A percentile compares a stretch with the other conserved stretches of the same genome.
Evolutionary conservation across 345 rosid species (phyloP).

Genomic region (Crucihimalaya himalaica): DNA sequence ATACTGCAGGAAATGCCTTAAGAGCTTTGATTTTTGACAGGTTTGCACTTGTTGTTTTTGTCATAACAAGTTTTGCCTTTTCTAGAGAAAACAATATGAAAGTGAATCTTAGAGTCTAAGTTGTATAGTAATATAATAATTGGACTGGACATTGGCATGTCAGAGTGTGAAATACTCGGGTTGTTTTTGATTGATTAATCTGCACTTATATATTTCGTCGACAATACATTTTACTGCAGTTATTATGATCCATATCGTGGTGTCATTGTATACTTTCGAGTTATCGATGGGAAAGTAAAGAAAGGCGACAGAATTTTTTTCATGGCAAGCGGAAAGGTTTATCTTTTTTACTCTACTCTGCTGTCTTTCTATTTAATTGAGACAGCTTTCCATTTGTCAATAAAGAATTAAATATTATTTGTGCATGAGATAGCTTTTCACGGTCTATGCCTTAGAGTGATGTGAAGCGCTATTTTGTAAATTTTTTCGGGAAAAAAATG

Average conservation of each 20-base stretch:
- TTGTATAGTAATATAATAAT: conserved; percentile 8
- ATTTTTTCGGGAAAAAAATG: background rate
- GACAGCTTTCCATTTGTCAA: background rate
- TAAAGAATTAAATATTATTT: background rate
- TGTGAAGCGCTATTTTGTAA: background rate
- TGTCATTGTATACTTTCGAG: conserved; percentile 94
- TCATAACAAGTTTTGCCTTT: background rate
- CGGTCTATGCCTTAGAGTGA: background rate
- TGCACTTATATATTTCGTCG: background rate
- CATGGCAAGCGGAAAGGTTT: conserved; percentile 95
- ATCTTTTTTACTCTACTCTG: background rate
- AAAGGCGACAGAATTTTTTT: conserved; percentile 91
- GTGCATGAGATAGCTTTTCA: conserved; percentile 3
- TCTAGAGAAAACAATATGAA: background rate
- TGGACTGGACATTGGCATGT: conserved; percentile 1
- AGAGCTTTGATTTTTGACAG: conserved; percentile 96
- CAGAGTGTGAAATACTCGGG: background rate
- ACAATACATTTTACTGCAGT: conserved; percentile 48
- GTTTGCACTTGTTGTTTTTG: conserved; percentile 45
- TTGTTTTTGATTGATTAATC: background rate
- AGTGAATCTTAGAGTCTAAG: conserved; percentile 9
- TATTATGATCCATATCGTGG: conserved; percentile 99
- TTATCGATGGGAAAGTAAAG: conserved; percentile 87
- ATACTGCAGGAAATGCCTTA: conserved; percentile 62
- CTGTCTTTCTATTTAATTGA: conserved; percentile 12